Conservation (phyloP, 345 rosid species). For the Gossypium australe region DNA sequence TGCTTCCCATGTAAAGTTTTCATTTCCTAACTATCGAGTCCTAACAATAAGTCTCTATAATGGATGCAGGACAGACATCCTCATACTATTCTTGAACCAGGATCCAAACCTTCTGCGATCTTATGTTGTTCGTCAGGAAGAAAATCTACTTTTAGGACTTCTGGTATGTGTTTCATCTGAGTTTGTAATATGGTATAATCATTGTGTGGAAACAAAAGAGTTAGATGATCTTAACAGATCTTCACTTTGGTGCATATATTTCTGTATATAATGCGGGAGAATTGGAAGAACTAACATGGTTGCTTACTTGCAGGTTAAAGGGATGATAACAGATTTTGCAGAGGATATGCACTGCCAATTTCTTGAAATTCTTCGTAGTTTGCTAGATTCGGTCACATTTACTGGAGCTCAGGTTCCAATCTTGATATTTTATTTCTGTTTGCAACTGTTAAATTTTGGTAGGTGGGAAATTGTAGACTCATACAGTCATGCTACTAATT, state of each 20-base stretch:
- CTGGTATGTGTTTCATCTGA: conserved; percentile 48
- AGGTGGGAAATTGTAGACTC: background rate
- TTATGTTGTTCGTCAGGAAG: conserved; percentile 63
- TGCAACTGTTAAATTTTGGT: background rate
- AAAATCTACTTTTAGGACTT: conserved; percentile 69
- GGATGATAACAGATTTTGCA: conserved; percentile 92
- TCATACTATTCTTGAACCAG: conserved; percentile 67
- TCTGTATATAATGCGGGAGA: background rate
- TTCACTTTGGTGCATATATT: background rate
- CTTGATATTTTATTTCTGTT: background rate
- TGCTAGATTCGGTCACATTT: conserved; percentile 79
- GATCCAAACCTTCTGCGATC: conserved; percentile 74
- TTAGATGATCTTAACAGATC: background rate
- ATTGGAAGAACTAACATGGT: conserved; percentile 5
- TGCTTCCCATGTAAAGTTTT: background rate
- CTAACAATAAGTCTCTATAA: conserved; percentile 29
- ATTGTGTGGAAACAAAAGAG: background rate
- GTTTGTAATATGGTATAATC: background rate
- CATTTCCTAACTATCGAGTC: background rate
- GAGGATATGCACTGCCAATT: conserved; percentile 96
- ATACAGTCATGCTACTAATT: background rate
- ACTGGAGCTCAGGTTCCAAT: conserved; percentile 65
- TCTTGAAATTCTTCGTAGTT: conserved; percentile 92
- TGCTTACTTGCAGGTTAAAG: conserved; percentile 62
- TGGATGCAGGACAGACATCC: conserved; percentile 92